A percentile compares a stretch with the other conserved stretches of the same genome.
These are phyloP conservation scores for Tremella fuciformis DNA, from an alignment of 768 basidiomycete genomes.

Conservation along the genomic window DNA sequence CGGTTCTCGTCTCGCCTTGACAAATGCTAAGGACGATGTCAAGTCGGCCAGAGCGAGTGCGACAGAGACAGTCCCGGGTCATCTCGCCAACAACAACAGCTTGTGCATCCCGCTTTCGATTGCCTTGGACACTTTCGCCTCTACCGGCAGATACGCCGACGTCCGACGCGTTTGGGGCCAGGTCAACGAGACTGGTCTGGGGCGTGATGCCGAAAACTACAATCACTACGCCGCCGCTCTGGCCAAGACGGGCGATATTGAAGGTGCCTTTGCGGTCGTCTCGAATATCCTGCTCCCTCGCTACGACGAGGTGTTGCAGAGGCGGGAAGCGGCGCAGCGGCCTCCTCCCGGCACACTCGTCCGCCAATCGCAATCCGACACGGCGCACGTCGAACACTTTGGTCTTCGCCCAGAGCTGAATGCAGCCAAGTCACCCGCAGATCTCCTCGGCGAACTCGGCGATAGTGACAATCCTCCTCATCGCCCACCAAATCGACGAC, in stretches of 20 bases:
- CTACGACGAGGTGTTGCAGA: conserved; percentile 24
- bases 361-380: too few relatives aligned
- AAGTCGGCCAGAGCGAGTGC: too few relatives aligned
- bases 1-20: too few relatives aligned
- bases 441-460: too few relatives aligned
- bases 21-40: too few relatives aligned
- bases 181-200: conserved; percentile 64
- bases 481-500: neutral
- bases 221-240: conserved; percentile 75
- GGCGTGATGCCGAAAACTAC: conserved; percentile 87
- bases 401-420: too few relatives aligned
- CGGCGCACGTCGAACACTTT: too few relatives aligned
- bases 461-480: neutral
- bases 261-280: conserved; percentile 76
- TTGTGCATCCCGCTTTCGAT: conserved; percentile 76
- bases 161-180: conserved; percentile 67
- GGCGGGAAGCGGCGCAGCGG: neutral
- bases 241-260: conserved; percentile 73
- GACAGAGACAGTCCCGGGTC: too few relatives aligned
- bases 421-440: too few relatives aligned
- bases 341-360: neutral
- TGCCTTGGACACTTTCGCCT: conserved; percentile 71
- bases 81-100: conserved; percentile 51
- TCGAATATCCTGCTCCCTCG: conserved; percentile 68
- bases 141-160: conserved; percentile 61